A percentile compares a stretch with the other conserved stretches of the same genome.
Conservation (phyloP, 2,329 filamentous ascomycete species). For the Aspergillus clavatus region DNA sequence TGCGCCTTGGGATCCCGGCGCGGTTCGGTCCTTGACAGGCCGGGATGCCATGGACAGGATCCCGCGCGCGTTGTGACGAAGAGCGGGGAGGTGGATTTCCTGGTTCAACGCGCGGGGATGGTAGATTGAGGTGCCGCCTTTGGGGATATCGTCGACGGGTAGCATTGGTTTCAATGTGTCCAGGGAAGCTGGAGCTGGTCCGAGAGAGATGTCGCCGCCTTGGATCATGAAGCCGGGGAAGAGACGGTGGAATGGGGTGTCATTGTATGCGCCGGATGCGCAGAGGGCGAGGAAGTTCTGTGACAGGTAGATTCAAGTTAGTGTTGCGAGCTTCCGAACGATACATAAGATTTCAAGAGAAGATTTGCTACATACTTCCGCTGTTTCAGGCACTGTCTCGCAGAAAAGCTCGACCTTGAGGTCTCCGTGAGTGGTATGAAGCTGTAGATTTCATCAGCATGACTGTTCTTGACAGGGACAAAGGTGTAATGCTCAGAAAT, state of each 20-base stretch:
- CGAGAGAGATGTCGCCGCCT: constrained; percentile 51
- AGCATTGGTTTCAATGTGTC: constrained; percentile 39
- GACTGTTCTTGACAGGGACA: background rate
- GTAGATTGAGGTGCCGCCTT: constrained; percentile 54
- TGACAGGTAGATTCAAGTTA: background rate
- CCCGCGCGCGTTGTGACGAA: constrained; percentile 54
- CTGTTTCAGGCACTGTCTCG: constrained; percentile 87
- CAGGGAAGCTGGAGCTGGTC: constrained; percentile 37
- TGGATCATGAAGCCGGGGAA: constrained; percentile 63
- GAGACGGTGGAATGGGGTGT: constrained; percentile 59
- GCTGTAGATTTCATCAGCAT: constrained; percentile 28
- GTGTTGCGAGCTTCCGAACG: too few species aligned
- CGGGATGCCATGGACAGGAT: constrained; percentile 58
- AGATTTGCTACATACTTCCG: constrained; percentile 67
- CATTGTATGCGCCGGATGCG: constrained; percentile 56
- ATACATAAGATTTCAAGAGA: too few species aligned
- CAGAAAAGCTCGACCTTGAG: constrained; percentile 96
- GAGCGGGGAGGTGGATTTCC: constrained; percentile 54
- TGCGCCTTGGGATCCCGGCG: constrained; percentile 43
- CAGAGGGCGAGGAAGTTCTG: constrained; percentile 64
- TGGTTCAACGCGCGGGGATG: constrained; percentile 53
- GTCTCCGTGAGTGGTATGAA: constrained; percentile 85
- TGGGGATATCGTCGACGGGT: constrained; percentile 46
- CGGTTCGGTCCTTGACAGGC: constrained; percentile 39
- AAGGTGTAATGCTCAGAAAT: background rate